Evolutionary conservation across 495 filamentous ascomycete species (phyloP).

Genomic region (Penicillium simplicissimum): DNA sequence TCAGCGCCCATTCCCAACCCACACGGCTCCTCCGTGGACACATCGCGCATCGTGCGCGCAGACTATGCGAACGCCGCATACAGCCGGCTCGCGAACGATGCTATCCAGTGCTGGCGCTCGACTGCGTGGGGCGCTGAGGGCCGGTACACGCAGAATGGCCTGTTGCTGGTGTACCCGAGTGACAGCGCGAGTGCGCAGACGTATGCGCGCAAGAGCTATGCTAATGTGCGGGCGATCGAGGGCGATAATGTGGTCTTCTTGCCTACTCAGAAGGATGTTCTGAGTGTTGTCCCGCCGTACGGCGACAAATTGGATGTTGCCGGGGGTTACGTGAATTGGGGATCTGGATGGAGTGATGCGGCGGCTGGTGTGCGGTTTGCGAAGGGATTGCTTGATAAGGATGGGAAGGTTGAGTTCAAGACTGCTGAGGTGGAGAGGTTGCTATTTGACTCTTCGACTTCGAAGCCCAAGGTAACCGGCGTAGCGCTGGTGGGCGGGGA

Average conservation of each 20-base stretch:
- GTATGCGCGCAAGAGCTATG: conserved; percentile 67
- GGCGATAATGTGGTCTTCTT: conserved; percentile 54
- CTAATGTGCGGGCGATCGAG: conserved; percentile 55
- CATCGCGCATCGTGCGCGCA: conserved; percentile 74
- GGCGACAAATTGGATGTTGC: conserved; percentile 47
- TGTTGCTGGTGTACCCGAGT: conserved; percentile 64
- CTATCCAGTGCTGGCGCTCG: conserved; percentile 71
- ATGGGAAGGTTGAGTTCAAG: conserved; percentile 62
- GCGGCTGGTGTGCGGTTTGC: conserved; percentile 67
- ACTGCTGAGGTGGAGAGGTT: conserved; percentile 62
- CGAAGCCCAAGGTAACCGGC: conserved; percentile 45
- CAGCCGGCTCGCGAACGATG: conserved; percentile 63
- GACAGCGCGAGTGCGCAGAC: conserved; percentile 50
- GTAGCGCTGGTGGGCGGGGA: conserved; percentile 56
- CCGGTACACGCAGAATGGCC: conserved; percentile 74
- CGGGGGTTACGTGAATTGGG: conserved; percentile 81
- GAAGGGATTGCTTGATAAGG: conserved; percentile 62
- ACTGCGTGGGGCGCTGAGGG: conserved; percentile 61
- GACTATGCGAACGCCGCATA: conserved; percentile 80
- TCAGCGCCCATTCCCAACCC: conserved; percentile 65
- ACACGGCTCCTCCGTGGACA: conserved; percentile 72
- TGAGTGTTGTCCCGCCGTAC: conserved; percentile 44
- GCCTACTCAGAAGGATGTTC: conserved; percentile 41
- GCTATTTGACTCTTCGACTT: conserved; percentile 32
- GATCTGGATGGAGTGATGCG: conserved; percentile 83